phyloP scores from a whole-genome alignment of 768 basidiomycete genomes.

The Obba rivulosa region DNA sequence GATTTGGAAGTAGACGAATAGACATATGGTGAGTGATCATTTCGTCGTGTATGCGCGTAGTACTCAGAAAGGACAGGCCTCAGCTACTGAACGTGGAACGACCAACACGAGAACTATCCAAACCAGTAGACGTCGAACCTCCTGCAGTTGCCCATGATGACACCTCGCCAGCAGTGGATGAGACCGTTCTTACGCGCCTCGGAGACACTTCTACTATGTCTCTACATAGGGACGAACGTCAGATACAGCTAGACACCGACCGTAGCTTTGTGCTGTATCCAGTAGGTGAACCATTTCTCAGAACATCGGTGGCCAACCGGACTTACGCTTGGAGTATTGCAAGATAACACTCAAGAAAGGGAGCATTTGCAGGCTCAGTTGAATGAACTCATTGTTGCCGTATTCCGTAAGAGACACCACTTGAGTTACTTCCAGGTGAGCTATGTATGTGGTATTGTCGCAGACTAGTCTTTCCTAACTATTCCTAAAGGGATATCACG shows the following conservation, averaged over 20 bases:
- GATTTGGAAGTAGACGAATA: slow-evolving; percentile 53
- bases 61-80: slow-evolving; percentile 32
- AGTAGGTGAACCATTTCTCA: slow-evolving; percentile 51
- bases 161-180: not conserved
- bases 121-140: not conserved
- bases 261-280: slow-evolving; percentile 93
- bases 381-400: slow-evolving; percentile 63
- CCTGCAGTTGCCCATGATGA: not conserved
- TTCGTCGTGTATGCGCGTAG: slow-evolving; percentile 9
- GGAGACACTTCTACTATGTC: not conserved
- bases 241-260: slow-evolving; percentile 86
- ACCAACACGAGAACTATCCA: slow-evolving; percentile 7
- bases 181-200: not conserved
- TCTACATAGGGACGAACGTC: slow-evolving; percentile 74
- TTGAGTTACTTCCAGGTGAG: slow-evolving; percentile 81
- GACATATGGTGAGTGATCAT: slow-evolving; percentile 51
- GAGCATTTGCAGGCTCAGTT: slow-evolving; percentile 61
- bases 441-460: not conserved
- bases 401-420: slow-evolving; percentile 68
- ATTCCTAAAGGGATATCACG: slow-evolving; percentile 73
- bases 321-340: not conserved
- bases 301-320: not conserved
- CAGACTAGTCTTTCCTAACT: not conserved
- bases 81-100: slow-evolving; percentile 28
- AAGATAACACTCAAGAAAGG: slow-evolving; percentile 29